A percentile compares a stretch with the other conserved stretches of the same genome.
These are phyloP conservation scores for Mangifera indica DNA, from an alignment of 345 rosid genomes.

Conservation along the genomic window DNA sequence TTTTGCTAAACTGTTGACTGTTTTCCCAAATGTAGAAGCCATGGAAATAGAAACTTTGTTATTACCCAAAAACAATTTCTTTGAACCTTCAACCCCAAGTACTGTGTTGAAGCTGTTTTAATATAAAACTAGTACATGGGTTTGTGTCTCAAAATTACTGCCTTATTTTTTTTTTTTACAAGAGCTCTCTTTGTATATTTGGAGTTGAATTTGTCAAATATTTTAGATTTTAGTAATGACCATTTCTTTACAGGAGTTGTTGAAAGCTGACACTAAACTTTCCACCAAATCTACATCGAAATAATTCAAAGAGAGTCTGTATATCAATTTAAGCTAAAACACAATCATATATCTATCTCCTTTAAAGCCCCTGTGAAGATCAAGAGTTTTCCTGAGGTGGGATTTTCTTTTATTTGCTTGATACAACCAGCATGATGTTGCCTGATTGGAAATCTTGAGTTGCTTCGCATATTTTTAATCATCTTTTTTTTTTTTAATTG, in stretches of 20 bases:
- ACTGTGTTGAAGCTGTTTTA: not conserved
- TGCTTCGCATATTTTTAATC: not conserved
- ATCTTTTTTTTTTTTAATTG: not conserved
- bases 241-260: not conserved
- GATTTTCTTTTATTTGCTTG: not conserved
- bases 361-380: not conserved
- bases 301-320: not conserved
- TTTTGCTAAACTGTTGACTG: not conserved
- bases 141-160: not conserved
- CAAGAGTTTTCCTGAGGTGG: not conserved
- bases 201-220: not conserved
- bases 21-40: constrained; percentile 19
- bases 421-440: not conserved
- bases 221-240: not conserved
- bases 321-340: no score
- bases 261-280: not conserved
- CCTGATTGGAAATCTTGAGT: not conserved
- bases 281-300: not conserved
- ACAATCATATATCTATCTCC: no score
- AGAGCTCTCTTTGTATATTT: not conserved
- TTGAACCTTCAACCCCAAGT: not conserved
- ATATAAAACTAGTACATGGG: not conserved
- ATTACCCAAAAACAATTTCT: not conserved
- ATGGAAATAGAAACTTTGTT: not conserved
- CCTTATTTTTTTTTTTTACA: not conserved